Conservation (phyloP, 768 basidiomycete species). For the Psilocybe azurescens region DNA sequence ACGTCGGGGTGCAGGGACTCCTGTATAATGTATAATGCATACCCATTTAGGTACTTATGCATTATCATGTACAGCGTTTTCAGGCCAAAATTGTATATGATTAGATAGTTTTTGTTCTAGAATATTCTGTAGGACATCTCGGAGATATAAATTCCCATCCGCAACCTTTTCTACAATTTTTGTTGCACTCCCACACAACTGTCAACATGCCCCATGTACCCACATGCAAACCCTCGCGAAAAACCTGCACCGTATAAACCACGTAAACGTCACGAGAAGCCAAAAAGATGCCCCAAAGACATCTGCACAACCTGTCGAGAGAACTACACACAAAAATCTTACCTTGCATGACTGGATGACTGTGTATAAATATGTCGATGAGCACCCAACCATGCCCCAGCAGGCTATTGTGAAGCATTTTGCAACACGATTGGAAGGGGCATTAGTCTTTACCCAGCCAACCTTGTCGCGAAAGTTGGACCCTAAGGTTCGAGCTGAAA, state of each 20-base stretch:
- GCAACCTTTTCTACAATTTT: too few species aligned
- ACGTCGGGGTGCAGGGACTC: too few species aligned
- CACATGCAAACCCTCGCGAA: background rate
- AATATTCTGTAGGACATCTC: too few species aligned
- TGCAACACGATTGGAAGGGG: slow-evolving; percentile 14
- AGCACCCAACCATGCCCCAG: slow-evolving; percentile 26
- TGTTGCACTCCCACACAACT: too few species aligned
- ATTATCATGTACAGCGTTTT: too few species aligned
- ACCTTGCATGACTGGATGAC: slow-evolving; percentile 30
- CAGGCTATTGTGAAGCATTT: slow-evolving; percentile 24
- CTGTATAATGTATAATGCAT: too few species aligned
- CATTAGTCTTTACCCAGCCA: slow-evolving; percentile 29
- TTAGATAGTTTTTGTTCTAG: too few species aligned
- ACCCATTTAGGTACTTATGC: too few species aligned
- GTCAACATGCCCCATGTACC: background rate
- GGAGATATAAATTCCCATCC: too few species aligned
- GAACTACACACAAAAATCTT: slow-evolving; percentile 14
- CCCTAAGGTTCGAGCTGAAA: background rate
- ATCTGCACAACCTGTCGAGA: background rate
- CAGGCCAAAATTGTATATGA: too few species aligned
- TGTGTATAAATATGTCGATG: slow-evolving; percentile 26
- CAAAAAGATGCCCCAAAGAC: background rate
- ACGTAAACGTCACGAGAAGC: background rate
- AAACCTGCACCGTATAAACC: background rate
- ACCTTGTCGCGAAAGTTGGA: slow-evolving; percentile 22